phyloP scores from a whole-genome alignment of 163 green algal genomes.

The Coccomyxa subellipsoidea region DNA sequence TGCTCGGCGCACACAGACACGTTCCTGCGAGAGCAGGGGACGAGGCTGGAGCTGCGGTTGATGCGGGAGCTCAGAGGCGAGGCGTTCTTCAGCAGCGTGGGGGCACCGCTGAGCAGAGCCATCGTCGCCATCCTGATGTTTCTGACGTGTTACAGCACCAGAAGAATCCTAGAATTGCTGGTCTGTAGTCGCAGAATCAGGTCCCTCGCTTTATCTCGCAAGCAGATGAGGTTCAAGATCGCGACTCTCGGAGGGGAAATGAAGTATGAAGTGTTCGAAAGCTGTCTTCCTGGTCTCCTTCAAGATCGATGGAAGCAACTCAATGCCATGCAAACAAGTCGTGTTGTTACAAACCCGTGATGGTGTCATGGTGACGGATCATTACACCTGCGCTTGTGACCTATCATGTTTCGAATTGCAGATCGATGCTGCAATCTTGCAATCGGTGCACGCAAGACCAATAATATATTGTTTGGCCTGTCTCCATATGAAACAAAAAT shows the following conservation, averaged over 20 bases:
- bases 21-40: not conserved
- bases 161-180: not conserved
- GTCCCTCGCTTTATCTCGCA: not conserved
- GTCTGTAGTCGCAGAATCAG: not conserved
- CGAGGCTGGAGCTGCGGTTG: conserved; percentile 2
- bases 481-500: too few species aligned
- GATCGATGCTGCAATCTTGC: not conserved
- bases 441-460: too few species aligned
- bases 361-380: too few species aligned
- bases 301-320: too few species aligned
- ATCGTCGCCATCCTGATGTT: not conserved
- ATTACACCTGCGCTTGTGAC: not conserved
- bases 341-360: too few species aligned
- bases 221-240: not conserved
- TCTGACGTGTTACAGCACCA: not conserved
- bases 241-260: not conserved
- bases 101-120: not conserved
- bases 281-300: not conserved
- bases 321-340: too few species aligned
- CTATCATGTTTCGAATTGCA: not conserved
- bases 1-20: not conserved
- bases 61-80: not conserved
- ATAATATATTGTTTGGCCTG: too few species aligned
- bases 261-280: not conserved
- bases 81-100: not conserved